Base-by-base conservation (phyloP, 176 grass and related monocot genomes). In the Phoenix dactylifera region DNA sequence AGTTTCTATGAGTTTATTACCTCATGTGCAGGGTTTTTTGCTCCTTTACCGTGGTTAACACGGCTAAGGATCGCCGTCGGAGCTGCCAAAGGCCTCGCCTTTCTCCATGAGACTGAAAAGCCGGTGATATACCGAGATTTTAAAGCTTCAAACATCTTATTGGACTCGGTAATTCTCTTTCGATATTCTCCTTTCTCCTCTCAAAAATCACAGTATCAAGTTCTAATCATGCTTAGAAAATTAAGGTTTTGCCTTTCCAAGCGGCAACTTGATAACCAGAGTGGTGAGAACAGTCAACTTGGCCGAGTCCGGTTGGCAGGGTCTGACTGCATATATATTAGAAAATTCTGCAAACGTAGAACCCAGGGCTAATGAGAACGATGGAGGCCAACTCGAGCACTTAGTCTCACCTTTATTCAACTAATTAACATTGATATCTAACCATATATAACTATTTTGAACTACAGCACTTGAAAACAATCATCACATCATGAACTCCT, bases 121-220 rank as follows among this genome's bases (percentile, higher is more conserved):
- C 94, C 84, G 4, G 84, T 98, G 66, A 98, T 98, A 58, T 98
- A 92, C 71, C 65, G 94, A 26, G 94, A 98, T 72, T 98, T 98
- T 64, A 98, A 98, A 76, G 81, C 88, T 60, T 92, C 94, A 22
- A 98, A 98, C 74, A 98, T 98, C 74, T 58, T 98, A 76, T 72
- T 98, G 6, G 88, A 98, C 76, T 79, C 82, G 76, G 94, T 98
- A 76, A 68, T 62, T 23, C 44, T 51, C 32, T 22, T 22, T 24
- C 18, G 15, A 22, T 24, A 26, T 16, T 17, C 5, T 30, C 6
- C 12, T 26, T 16, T 59, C 15, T 18, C 12, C 15, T 15, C 22
- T 17, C 12, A 6, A 1, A 12, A 44, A 44, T 44, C 6, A 30
- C 28, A 44, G 35, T 9, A 44, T 44, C 35, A 44, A 44, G 35